Evolutionary conservation across 2,329 filamentous ascomycete genomes (phyloP).

Genomic region (Talaromyces sp.): DNA sequence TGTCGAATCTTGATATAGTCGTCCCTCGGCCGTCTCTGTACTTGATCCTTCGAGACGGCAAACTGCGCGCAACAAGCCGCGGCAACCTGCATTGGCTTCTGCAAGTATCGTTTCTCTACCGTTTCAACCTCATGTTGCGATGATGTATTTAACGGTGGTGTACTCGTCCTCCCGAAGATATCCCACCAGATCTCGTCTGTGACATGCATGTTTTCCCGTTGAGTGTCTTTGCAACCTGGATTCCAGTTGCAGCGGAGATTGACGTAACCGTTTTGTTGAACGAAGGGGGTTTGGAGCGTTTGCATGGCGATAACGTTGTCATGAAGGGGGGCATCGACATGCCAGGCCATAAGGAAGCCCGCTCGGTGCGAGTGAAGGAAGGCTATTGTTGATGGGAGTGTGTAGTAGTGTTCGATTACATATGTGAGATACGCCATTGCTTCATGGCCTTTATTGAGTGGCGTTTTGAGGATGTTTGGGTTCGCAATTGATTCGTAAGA

Average conservation of each 20-base stretch:
- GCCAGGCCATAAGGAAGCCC: slow-evolving; percentile 53
- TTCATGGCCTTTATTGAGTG: slow-evolving; percentile 50
- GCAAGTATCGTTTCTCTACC: slow-evolving; percentile 29
- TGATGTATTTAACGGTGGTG: slow-evolving; percentile 34
- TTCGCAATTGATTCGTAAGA: slow-evolving; percentile 26
- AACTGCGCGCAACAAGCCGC: slow-evolving; percentile 69
- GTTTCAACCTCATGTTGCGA: slow-evolving; percentile 9
- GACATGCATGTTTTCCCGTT: slow-evolving; percentile 40
- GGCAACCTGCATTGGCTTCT: slow-evolving; percentile 55
- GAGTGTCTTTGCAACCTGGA: slow-evolving; percentile 53
- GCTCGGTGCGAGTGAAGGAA: slow-evolving; percentile 62
- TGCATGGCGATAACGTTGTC: slow-evolving; percentile 57
- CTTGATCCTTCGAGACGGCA: slow-evolving; percentile 58
- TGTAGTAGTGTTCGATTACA: slow-evolving; percentile 50
- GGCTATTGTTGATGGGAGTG: slow-evolving; percentile 55
- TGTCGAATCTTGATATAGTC: slow-evolving; percentile 62
- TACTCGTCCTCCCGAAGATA: slow-evolving; percentile 44
- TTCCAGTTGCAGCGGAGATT: slow-evolving; percentile 64
- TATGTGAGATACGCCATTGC: slow-evolving; percentile 53
- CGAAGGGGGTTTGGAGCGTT: slow-evolving; percentile 52
- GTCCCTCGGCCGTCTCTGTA: slow-evolving; percentile 51
- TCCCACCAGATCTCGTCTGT: slow-evolving; percentile 42
- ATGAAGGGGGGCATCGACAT: slow-evolving; percentile 60
- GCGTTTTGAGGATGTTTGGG: slow-evolving; percentile 31
- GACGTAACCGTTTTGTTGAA: slow-evolving; percentile 60